Percentiles rank a stretch among this genome's conserved stretches.
Evolutionary conservation across 139 green algal genomes (phyloP).

Genomic region (Picochlorum sp.): DNA sequence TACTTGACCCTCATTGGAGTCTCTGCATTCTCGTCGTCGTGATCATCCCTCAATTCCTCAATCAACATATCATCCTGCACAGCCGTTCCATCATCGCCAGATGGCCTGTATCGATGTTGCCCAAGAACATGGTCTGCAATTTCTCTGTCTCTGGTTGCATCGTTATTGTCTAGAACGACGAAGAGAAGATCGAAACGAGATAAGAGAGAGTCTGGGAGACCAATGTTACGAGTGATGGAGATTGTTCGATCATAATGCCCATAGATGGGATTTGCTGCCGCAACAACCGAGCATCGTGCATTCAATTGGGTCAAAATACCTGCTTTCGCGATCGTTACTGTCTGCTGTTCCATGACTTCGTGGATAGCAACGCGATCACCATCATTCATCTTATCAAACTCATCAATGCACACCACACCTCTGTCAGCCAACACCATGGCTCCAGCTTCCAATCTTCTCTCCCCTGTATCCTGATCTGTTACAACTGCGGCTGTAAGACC

Average conservation of each 20-base stretch:
- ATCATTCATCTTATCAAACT: conserved; percentile 99
- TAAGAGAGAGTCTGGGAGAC: conserved; percentile 93
- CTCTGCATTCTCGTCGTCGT: conserved; percentile 16
- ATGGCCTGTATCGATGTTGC: conserved; percentile 81
- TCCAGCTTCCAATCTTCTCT: conserved; percentile 90
- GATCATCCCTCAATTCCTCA: conserved; percentile 32
- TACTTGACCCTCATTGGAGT: conserved; percentile 65
- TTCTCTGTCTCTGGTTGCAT: conserved; percentile 59
- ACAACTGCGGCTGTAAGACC: conserved; percentile 96
- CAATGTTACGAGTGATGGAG: conserved; percentile 85
- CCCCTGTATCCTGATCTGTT: conserved; percentile 81
- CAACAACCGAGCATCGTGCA: conserved; percentile 79
- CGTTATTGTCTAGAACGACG: conserved; percentile 88
- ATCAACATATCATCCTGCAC: conserved; percentile 24
- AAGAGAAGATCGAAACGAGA: conserved; percentile 98
- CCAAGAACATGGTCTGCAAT: conserved; percentile 75
- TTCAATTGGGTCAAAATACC: conserved; percentile 95
- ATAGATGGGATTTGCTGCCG: conserved; percentile 59
- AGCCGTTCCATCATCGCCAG: conserved; percentile 54
- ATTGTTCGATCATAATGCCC: conserved; percentile 61
- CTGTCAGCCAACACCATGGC: conserved; percentile 98
- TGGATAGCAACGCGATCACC: conserved; percentile 95
- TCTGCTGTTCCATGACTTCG: conserved; percentile 97
- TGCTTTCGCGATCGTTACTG: conserved; percentile 97
- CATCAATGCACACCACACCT: conserved; percentile 97